phyloP scores from a whole-genome alignment of 306 rosid species.

The Lotus japonicus region DNA sequence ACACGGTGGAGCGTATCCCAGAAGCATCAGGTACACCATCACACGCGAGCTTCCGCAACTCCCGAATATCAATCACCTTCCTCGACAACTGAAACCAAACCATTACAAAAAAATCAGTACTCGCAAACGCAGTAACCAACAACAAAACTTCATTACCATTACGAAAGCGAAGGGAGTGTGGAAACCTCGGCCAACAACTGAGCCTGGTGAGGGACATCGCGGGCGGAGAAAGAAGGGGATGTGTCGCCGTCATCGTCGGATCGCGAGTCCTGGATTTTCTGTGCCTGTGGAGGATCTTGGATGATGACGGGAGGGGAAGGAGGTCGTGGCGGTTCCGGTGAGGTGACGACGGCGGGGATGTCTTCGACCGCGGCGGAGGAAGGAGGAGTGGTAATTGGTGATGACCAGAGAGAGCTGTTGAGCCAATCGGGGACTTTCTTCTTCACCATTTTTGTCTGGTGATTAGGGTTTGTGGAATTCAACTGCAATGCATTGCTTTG shows the following conservation, averaged over 20 bases:
- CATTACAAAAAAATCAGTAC: neutral
- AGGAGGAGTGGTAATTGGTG: slow-evolving; percentile 31
- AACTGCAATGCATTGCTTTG: neutral
- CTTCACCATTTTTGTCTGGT: slow-evolving; percentile 47
- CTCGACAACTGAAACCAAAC: slow-evolving; percentile 41
- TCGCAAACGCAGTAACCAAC: neutral
- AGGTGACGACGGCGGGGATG: slow-evolving; percentile 23
- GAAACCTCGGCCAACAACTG: slow-evolving; percentile 75
- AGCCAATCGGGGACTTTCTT: slow-evolving; percentile 97
- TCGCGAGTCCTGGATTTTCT: slow-evolving; percentile 34
- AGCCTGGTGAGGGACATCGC: slow-evolving; percentile 76
- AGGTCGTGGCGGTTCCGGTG: slow-evolving; percentile 37
- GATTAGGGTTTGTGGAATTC: slow-evolving; percentile 14
- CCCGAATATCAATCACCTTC: slow-evolving; percentile 65
- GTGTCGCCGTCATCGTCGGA: slow-evolving; percentile 15
- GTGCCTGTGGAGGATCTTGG: slow-evolving; percentile 38
- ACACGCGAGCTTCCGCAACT: slow-evolving; percentile 62
- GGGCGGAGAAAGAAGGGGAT: slow-evolving; percentile 28
- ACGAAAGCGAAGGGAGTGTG: neutral
- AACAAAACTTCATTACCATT: neutral
- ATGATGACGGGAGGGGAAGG: slow-evolving; percentile 36
- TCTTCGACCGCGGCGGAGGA: slow-evolving; percentile 26
- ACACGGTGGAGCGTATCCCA: slow-evolving; percentile 86
- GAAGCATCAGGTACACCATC: slow-evolving; percentile 91
- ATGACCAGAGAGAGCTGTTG: slow-evolving; percentile 90